Conservation (phyloP, 257 asterid species). For the Petunia axillaris region DNA sequence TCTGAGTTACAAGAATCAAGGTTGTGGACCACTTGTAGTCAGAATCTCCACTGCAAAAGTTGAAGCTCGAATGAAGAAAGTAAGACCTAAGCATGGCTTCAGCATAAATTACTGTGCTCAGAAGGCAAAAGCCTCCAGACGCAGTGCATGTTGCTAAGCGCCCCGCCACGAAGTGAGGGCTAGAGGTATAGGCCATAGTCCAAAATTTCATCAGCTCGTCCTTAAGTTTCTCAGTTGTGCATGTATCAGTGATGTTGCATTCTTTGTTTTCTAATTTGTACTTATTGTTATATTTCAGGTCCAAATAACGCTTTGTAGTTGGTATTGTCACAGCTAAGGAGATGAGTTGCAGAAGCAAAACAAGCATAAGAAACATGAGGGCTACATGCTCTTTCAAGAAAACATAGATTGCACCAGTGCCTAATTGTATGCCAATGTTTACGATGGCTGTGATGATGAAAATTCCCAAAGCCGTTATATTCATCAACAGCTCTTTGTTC, state of each 20-base stretch:
- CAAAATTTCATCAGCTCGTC: slow-evolving; percentile 64
- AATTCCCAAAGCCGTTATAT: slow-evolving; percentile 31
- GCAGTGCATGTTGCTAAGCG: slow-evolving; percentile 78
- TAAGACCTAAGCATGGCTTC: slow-evolving; percentile 68
- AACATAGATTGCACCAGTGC: slow-evolving; percentile 30
- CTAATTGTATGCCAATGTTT: slow-evolving; percentile 28
- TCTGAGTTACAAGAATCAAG: slow-evolving; percentile 59
- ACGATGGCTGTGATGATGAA: slow-evolving; percentile 32
- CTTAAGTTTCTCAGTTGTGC: slow-evolving; percentile 44
- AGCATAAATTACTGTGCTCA: slow-evolving; percentile 51
- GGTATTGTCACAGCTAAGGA: slow-evolving; percentile 72
- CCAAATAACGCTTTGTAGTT: slow-evolving; percentile 54
- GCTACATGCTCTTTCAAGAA: slow-evolving; percentile 58
- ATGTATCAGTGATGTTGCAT: slow-evolving; percentile 33
- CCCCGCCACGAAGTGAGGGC: slow-evolving; percentile 76
- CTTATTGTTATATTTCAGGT: slow-evolving; percentile 51
- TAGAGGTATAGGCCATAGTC: slow-evolving; percentile 93
- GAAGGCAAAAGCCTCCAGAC: slow-evolving; percentile 76
- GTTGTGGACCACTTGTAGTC: slow-evolving; percentile 81
- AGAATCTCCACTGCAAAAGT: slow-evolving; percentile 66
- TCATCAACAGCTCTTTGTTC: slow-evolving; percentile 6
- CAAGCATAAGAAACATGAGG: slow-evolving; percentile 53
- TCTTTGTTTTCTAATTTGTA: slow-evolving; percentile 44
- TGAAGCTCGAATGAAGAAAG: slow-evolving; percentile 53
- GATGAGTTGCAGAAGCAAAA: slow-evolving; percentile 46